phyloP scores from a whole-genome alignment of 257 asterid genomes.

The Capsicum rhomboideum region DNA sequence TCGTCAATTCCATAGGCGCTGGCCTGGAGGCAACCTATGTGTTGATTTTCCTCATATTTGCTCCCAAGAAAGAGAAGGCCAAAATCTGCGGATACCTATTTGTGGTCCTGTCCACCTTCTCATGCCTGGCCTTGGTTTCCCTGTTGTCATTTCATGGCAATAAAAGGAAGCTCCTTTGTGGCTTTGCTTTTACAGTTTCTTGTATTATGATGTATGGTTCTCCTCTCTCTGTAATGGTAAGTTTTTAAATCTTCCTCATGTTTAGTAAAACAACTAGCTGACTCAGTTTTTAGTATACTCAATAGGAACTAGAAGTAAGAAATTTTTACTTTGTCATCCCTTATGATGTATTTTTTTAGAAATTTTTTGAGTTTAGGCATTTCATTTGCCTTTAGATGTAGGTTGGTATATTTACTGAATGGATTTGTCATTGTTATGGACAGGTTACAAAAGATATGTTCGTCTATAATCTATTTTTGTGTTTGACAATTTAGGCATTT shows the following conservation, averaged over 20 bases:
- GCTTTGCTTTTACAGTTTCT: conserved; percentile 46
- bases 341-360: neutral
- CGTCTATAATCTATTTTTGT: neutral
- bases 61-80: conserved; percentile 25
- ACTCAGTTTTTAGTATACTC: neutral
- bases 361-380: neutral
- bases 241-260: neutral
- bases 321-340: neutral
- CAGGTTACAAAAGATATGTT: neutral
- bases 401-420: neutral
- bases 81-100: neutral
- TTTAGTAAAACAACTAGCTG: neutral
- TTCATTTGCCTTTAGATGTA: neutral
- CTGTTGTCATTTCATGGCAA: conserved; percentile 30
- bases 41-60: conserved; percentile 37
- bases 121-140: conserved; percentile 22
- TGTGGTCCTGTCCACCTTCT: neutral
- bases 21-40: conserved; percentile 52
- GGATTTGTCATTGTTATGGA: neutral
- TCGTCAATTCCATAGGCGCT: conserved; percentile 48
- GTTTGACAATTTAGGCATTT: neutral
- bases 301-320: neutral
- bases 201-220: conserved; percentile 79
- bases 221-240: conserved; percentile 65
- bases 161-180: conserved; percentile 42